Evolutionary conservation across 768 basidiomycete genomes (phyloP).

Genomic region (Naganishia onofrii): DNA sequence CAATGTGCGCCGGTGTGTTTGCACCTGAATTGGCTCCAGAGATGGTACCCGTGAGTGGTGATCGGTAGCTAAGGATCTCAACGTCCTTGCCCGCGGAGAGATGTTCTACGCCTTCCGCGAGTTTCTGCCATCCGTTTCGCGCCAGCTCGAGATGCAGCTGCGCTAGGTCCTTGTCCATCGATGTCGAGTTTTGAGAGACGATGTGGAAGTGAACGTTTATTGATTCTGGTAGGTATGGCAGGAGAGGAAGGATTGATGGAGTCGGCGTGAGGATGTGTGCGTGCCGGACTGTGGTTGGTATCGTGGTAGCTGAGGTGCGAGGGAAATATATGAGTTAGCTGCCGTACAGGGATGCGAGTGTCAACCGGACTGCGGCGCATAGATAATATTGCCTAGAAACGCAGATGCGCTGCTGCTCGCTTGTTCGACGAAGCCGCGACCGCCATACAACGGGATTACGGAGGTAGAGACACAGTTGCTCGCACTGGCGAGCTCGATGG

Average conservation of each 20-base stretch:
- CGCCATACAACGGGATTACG: too few relatives aligned
- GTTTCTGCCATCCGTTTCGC: constrained; percentile 16
- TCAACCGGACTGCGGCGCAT: too few relatives aligned
- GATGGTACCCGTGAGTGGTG: constrained; percentile 23
- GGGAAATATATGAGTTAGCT: neutral
- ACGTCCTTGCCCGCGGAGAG: constrained; percentile 37
- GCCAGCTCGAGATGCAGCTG: constrained; percentile 23
- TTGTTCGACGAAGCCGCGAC: too few relatives aligned
- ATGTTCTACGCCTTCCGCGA: constrained; percentile 19
- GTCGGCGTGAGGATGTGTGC: constrained; percentile 47
- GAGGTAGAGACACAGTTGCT: neutral
- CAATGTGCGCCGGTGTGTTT: constrained; percentile 5
- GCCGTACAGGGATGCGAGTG: too few relatives aligned
- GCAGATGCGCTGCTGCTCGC: too few relatives aligned
- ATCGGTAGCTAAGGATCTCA: constrained; percentile 24
- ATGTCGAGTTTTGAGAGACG: constrained; percentile 18
- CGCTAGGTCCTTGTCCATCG: constrained; percentile 1
- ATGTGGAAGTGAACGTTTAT: constrained; percentile 48
- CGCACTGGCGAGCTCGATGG: too few relatives aligned
- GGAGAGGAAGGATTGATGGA: constrained; percentile 37
- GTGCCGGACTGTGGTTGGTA: constrained; percentile 40
- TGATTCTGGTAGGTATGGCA: constrained; percentile 44
- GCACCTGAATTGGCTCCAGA: constrained; percentile 19
- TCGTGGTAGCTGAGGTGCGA: constrained; percentile 40
- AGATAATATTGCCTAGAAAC: too few relatives aligned